A percentile compares a stretch with the other conserved stretches of the same genome.
phyloP scores from a whole-genome alignment of 768 basidiomycete species.

The Auriscalpium vulgare region DNA sequence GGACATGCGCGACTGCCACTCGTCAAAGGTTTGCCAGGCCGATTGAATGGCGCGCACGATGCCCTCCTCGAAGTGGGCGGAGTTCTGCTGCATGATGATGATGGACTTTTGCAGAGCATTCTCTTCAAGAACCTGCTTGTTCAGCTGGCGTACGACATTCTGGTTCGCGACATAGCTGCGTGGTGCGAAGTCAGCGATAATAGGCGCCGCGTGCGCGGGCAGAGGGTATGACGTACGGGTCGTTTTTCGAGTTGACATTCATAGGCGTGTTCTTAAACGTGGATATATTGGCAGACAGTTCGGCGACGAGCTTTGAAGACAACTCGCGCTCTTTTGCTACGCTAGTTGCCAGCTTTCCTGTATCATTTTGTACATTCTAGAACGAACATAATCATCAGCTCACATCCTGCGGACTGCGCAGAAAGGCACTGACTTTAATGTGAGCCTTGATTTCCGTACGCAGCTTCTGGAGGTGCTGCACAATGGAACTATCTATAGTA shows the following conservation, averaged over 20 bases:
- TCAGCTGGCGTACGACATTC: constrained; percentile 70
- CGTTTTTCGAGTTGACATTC: constrained; percentile 66
- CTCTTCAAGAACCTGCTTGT: constrained; percentile 93
- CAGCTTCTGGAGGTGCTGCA: constrained; percentile 96
- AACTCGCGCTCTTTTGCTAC: constrained; percentile 93
- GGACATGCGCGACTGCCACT: constrained; percentile 83
- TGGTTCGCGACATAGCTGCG: constrained; percentile 59
- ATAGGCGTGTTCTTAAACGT: constrained; percentile 94
- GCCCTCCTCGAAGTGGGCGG: constrained; percentile 93
- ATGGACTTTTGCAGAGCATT: constrained; percentile 96
- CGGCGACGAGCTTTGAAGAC: constrained; percentile 77
- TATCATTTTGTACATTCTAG: constrained; percentile 94
- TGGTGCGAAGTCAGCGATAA: not conserved
- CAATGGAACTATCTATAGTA: constrained; percentile 94
- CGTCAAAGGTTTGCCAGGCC: constrained; percentile 95
- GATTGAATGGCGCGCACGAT: constrained; percentile 93
- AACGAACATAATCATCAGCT: not conserved
- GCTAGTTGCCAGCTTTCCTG: constrained; percentile 80
- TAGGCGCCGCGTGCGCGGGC: constrained; percentile 8
- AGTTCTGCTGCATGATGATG: constrained; percentile 97
- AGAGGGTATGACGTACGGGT: constrained; percentile 57
- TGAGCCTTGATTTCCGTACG: constrained; percentile 94
- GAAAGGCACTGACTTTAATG: constrained; percentile 58
- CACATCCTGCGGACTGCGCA: not conserved
- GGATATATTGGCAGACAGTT: constrained; percentile 82